Percentiles rank a stretch among this genome's conserved stretches.
phyloP scores from a whole-genome alignment of 495 filamentous ascomycete genomes.

The Cercophora newfieldiana region DNA sequence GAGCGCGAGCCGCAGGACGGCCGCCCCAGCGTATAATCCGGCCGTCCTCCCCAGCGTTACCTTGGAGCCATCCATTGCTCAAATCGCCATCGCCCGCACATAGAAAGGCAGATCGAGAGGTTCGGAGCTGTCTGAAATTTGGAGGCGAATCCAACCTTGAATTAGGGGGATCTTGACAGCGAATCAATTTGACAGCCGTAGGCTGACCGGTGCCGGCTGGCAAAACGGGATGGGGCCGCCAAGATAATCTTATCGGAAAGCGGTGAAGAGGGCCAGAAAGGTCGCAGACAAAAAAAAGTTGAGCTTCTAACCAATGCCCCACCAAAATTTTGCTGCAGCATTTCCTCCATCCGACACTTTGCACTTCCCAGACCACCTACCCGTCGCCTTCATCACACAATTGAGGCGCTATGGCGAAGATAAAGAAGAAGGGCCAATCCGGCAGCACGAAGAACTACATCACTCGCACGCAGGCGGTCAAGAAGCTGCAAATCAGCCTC shows the following conservation, averaged over 20 bases:
- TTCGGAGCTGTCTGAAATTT: constrained; percentile 6
- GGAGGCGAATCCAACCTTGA: constrained; percentile 9
- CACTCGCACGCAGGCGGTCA: constrained; percentile 91
- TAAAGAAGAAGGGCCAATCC: constrained; percentile 94
- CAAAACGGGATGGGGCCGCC: not conserved
- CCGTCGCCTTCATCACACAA: constrained; percentile 8
- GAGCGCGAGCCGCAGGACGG: constrained; percentile 76
- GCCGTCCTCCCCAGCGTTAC: constrained; percentile 61
- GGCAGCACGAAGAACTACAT: constrained; percentile 98
- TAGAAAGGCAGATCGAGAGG: constrained; percentile 11
- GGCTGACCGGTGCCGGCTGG: not conserved
- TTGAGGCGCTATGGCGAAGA: constrained; percentile 64
- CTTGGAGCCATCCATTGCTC: constrained; percentile 51
- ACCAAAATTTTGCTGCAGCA: constrained; percentile 12
- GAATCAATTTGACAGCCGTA: constrained; percentile 21
- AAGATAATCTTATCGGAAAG: constrained; percentile 28
- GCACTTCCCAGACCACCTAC: constrained; percentile 7
- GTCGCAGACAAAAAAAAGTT: constrained; percentile 42
- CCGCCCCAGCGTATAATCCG: constrained; percentile 72
- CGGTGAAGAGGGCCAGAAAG: constrained; percentile 34
- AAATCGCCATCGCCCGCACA: constrained; percentile 30
- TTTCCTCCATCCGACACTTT: constrained; percentile 2
- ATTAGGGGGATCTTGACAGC: constrained; percentile 14
- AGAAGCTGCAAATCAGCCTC: constrained; percentile 94
- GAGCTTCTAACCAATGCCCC: constrained; percentile 22